Conservation (phyloP, 495 filamentous ascomycete genomes). For the Aspergillus hancockii region DNA sequence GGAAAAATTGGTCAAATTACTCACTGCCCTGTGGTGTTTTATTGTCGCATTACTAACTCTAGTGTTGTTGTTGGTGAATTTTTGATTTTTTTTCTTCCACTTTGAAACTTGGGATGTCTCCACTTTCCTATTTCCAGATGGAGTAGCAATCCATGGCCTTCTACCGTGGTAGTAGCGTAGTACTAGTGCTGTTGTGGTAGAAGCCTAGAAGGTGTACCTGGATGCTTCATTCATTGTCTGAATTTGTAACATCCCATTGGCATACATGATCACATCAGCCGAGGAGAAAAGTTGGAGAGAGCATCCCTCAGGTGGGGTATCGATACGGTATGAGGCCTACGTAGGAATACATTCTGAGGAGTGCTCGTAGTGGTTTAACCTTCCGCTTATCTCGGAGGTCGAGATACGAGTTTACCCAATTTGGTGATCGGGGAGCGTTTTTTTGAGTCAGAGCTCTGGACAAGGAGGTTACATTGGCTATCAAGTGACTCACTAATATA, state of each 20-base stretch:
- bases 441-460: background rate
- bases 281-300: background rate
- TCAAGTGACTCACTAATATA: background rate
- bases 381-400: background rate
- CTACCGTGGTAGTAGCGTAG: no score
- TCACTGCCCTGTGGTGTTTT: background rate
- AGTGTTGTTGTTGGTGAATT: background rate
- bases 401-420: conserved; percentile 1
- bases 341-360: background rate
- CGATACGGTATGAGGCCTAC: background rate
- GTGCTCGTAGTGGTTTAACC: background rate
- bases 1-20: background rate
- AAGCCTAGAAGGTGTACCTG: background rate
- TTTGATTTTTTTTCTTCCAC: background rate
- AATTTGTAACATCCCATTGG: background rate
- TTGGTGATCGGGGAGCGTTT: background rate
- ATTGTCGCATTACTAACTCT: background rate
- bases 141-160: background rate
- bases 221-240: no score
- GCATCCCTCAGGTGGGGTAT: background rate
- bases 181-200: no score
- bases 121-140: background rate
- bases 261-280: background rate
- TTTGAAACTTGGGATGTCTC: background rate
- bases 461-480: background rate